These are phyloP conservation scores for Mikania micrantha DNA, from an alignment of 129 eudicot genomes.

Conservation along the genomic window DNA sequence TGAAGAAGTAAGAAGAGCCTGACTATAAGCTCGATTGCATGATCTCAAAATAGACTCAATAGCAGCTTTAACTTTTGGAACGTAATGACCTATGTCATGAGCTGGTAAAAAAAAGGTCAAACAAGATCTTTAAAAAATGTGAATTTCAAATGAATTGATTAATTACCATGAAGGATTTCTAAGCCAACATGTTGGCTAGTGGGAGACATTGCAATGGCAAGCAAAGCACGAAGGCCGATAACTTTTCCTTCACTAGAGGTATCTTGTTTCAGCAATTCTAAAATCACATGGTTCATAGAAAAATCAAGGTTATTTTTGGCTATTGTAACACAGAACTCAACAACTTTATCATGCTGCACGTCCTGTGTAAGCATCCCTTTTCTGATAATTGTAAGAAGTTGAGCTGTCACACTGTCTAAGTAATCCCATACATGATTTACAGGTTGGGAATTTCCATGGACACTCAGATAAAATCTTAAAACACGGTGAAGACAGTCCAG, in stretches of 20 bases:
- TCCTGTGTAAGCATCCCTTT: constrained; percentile 98
- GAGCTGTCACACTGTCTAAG: constrained; percentile 98
- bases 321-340: constrained; percentile 93
- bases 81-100: constrained; percentile 93
- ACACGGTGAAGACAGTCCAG: constrained; percentile 96
- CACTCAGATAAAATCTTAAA: constrained; percentile 84
- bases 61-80: constrained; percentile 97
- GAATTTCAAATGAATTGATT: constrained; percentile 9
- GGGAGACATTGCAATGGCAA: constrained; percentile 91
- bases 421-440: constrained; percentile 98
- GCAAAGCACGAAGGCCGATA: constrained; percentile 97
- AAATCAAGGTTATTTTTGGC: constrained; percentile 97
- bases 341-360: constrained; percentile 96
- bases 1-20: constrained; percentile 95
- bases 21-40: constrained; percentile 85
- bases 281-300: constrained; percentile 89
- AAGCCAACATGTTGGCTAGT: constrained; percentile 87
- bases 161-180: constrained; percentile 91
- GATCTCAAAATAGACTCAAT: constrained; percentile 88
- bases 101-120: constrained; percentile 41
- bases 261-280: constrained; percentile 92
- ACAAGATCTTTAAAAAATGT: not conserved
- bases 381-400: constrained; percentile 67
- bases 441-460: constrained; percentile 80
- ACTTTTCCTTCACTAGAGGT: constrained; percentile 98